Conservation (phyloP, 116 monocot genomes). For the Dioscorea cayenensis region DNA sequence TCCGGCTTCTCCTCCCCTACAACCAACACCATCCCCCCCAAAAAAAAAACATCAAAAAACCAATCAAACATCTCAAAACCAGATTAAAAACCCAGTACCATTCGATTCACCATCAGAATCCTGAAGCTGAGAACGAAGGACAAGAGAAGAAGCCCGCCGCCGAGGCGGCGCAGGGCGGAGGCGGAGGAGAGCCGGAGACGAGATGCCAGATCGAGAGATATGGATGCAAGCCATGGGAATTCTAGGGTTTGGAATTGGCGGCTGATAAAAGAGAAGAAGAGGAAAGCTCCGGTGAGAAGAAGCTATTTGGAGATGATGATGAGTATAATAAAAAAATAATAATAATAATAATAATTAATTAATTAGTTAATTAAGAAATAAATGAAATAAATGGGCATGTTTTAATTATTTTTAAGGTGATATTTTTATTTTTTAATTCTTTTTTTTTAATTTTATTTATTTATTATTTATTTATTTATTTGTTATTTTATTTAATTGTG, state of each 20-base stretch:
- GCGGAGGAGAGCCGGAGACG: constrained; percentile 6
- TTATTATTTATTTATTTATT: too few species aligned
- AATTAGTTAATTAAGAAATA: too few species aligned
- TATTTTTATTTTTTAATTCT: too few species aligned
- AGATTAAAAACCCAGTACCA: constrained; percentile 8
- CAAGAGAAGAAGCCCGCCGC: constrained; percentile 9
- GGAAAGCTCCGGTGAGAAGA: background rate
- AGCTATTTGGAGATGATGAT: too few species aligned
- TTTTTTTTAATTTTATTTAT: too few species aligned
- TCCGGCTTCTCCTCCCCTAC: constrained; percentile 73
- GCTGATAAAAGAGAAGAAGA: background rate
- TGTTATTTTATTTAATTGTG: too few species aligned
- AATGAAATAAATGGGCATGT: too few species aligned
- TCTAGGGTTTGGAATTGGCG: background rate
- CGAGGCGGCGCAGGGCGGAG: background rate
- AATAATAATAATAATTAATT: too few species aligned
- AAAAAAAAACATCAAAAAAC: background rate
- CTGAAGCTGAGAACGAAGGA: constrained; percentile 32
- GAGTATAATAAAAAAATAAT: too few species aligned
- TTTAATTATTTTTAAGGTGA: too few species aligned
- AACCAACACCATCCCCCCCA: background rate
- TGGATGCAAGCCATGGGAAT: constrained; percentile 42
- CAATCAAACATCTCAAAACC: background rate
- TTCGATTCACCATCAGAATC: constrained; percentile 12
- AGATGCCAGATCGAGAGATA: constrained; percentile 22